These are phyloP conservation scores for Sarcocystis neurona DNA, from an alignment of 169 alveolate genomes.

Conservation along the genomic window DNA sequence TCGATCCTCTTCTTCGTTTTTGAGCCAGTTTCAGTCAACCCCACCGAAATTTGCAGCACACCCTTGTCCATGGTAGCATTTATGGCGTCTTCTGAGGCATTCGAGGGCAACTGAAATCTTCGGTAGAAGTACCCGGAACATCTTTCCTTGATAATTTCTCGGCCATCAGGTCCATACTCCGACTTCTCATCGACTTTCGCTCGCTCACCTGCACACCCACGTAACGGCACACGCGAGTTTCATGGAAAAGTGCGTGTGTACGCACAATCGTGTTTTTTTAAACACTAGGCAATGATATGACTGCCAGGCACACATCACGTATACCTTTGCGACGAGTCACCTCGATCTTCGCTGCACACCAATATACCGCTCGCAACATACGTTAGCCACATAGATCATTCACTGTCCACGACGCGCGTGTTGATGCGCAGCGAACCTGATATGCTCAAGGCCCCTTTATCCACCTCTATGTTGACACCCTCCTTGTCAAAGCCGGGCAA, in stretches of 20 bases:
- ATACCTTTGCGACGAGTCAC: neutral
- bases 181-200: slow-evolving; percentile 34
- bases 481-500: slow-evolving; percentile 54
- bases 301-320: neutral
- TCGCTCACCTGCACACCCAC: slow-evolving; percentile 45
- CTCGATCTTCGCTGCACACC: too few species aligned
- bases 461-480: slow-evolving; percentile 47
- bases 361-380: too few species aligned
- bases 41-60: slow-evolving; percentile 17
- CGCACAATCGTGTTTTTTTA: neutral
- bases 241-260: neutral
- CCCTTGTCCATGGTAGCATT: slow-evolving; percentile 63
- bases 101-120: slow-evolving; percentile 57
- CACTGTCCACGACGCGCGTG: neutral
- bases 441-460: slow-evolving; percentile 40
- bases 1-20: slow-evolving; percentile 12
- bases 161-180: slow-evolving; percentile 34
- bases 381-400: too few species aligned
- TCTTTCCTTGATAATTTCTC: slow-evolving; percentile 38
- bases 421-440: slow-evolving; percentile 29
- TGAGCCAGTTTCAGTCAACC: neutral
- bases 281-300: neutral
- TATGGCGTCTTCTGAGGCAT: slow-evolving; percentile 50
- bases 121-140: slow-evolving; percentile 51
- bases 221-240: neutral